These are phyloP conservation scores for Quercus bicolor DNA, from an alignment of 306 rosid genomes.

Conservation along the genomic window DNA sequence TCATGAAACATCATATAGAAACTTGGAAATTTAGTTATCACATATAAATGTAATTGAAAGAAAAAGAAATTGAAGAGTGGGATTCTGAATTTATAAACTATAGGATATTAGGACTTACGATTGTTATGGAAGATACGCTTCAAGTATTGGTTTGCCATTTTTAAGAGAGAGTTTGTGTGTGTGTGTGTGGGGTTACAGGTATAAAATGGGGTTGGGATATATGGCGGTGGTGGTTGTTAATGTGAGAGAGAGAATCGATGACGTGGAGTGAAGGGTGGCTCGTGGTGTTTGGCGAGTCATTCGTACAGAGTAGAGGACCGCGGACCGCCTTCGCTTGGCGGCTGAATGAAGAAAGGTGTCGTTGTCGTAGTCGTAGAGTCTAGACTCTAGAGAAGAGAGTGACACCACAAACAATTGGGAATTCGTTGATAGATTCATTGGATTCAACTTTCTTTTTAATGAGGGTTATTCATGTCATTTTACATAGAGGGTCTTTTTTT, in stretches of 20 bases:
- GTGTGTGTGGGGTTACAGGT: not conserved
- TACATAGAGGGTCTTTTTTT: no score
- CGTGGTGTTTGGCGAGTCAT: not conserved
- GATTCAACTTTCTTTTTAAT: no score
- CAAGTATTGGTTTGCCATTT: constrained; percentile 28
- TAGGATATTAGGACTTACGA: constrained; percentile 23
- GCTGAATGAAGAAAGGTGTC: no score
- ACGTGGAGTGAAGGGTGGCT: not conserved
- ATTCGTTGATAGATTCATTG: no score
- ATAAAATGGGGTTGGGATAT: not conserved
- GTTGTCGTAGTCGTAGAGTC: not conserved
- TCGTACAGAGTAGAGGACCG: not conserved
- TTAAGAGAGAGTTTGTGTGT: not conserved
- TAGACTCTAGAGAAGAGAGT: not conserved
- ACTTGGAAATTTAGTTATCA: no score
- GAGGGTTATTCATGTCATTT: no score
- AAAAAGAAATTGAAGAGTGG: not conserved
- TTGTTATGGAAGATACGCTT: constrained; percentile 35
- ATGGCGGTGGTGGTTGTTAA: not conserved
- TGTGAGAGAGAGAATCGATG: not conserved
- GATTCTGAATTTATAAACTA: not conserved
- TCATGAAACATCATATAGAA: no score
- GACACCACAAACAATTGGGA: no score
- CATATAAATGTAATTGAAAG: no score
- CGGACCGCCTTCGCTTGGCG: not conserved